These are phyloP conservation scores for Elaeagnus macrophylla DNA, from an alignment of 306 rosid species.

Conservation along the genomic window DNA sequence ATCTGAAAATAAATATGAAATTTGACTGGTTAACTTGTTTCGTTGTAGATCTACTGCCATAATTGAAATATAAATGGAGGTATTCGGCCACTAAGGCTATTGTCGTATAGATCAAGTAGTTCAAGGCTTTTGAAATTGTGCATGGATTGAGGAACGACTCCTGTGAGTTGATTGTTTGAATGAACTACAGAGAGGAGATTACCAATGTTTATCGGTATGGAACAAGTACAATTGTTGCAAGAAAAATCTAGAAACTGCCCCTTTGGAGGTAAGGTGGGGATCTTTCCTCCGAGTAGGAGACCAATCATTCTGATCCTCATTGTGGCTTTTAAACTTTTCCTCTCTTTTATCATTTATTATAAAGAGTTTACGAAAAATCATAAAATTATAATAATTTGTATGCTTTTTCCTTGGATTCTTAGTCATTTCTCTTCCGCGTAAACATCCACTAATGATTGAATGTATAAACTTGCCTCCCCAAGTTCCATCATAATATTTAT, in stretches of 20 bases:
- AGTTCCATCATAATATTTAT: too few species aligned
- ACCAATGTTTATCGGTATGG: conserved; percentile 1
- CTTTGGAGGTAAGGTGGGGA: conserved; percentile 1
- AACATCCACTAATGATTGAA: too few species aligned
- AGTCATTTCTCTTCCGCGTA: too few species aligned
- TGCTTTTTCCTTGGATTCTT: too few species aligned
- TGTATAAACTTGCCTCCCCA: too few species aligned
- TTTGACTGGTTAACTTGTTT: conserved; percentile 3
- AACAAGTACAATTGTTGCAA: conserved; percentile 10
- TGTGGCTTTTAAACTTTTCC: too few species aligned
- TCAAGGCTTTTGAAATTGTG: not conserved
- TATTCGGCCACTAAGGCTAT: conserved; percentile 11
- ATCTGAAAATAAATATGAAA: not conserved
- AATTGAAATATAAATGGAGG: conserved; percentile 2
- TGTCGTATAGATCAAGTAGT: conserved; percentile 13
- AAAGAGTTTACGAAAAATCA: conserved; percentile 2
- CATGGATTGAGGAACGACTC: conserved; percentile 8
- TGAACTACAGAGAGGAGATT: not conserved
- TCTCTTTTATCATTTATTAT: too few species aligned
- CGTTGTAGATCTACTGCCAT: not conserved
- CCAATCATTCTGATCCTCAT: too few species aligned
- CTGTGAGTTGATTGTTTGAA: conserved; percentile 4
- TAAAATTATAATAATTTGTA: not conserved
- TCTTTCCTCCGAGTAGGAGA: conserved; percentile 10
- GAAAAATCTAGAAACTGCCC: conserved; percentile 25